phyloP scores from a whole-genome alignment of 2,329 filamentous ascomycete genomes.

The Sporothrix brunneoviolacea region DNA sequence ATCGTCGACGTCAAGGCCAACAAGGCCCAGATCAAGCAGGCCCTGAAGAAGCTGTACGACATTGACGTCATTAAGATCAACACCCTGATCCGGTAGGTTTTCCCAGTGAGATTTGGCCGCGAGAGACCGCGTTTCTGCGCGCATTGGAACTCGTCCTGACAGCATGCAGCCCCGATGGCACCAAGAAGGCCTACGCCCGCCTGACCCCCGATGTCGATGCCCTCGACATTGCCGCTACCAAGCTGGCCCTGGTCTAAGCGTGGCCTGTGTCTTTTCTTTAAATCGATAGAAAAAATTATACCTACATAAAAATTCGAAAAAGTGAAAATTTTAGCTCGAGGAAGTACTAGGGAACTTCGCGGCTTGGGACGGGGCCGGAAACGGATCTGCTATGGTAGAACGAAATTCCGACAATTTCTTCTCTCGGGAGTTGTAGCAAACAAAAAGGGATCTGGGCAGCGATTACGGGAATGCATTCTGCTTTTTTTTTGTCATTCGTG shows the following conservation, averaged over 20 bases:
- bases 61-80: slow-evolving; percentile 99
- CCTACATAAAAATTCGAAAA: neutral
- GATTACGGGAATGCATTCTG: neutral
- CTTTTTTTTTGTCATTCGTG: too few species aligned
- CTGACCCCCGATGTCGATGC: slow-evolving; percentile 95
- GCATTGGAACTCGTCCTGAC: too few species aligned
- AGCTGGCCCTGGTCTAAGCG: slow-evolving; percentile 91
- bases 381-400: neutral
- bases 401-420: neutral
- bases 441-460: neutral
- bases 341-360: too few species aligned
- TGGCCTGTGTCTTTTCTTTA: neutral
- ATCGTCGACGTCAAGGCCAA: slow-evolving; percentile 96
- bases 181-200: slow-evolving; percentile 98
- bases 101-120: too few species aligned
- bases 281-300: neutral
- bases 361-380: neutral
- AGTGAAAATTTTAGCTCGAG: neutral
- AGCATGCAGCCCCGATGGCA: slow-evolving; percentile 72
- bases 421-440: neutral
- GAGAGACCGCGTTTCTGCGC: too few species aligned
- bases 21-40: slow-evolving; percentile 98
- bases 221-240: slow-evolving; percentile 98
- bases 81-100: slow-evolving; percentile 83
- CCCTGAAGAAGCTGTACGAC: slow-evolving; percentile 98